Conservation (phyloP, 2,329 filamentous ascomycete species). For the Fusarium citri region DNA sequence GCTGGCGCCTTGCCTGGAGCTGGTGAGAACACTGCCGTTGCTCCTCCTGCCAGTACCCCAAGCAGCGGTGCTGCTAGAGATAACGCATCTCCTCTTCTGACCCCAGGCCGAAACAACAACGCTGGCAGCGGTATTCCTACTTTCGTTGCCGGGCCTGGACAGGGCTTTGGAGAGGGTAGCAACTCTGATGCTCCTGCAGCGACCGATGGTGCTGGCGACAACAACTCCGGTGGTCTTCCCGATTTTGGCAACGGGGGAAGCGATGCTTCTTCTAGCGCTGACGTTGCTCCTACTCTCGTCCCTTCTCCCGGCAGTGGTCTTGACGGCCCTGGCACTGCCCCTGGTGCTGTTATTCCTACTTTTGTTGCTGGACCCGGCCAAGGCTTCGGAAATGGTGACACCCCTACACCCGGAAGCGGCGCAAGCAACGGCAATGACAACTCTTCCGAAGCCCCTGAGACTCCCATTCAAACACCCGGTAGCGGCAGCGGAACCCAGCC, state of each 20-base stretch:
- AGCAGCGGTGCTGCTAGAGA: background rate
- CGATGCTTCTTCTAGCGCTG: slow-evolving; percentile 1
- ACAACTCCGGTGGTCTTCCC: background rate
- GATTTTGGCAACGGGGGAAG: slow-evolving; percentile 17
- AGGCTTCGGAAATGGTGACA: slow-evolving; percentile 11
- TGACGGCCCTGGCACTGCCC: slow-evolving; percentile 22
- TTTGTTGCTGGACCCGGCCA: slow-evolving; percentile 26
- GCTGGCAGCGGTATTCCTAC: slow-evolving; percentile 11
- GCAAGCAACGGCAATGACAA: slow-evolving; percentile 12
- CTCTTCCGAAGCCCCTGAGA: background rate
- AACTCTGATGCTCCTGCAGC: background rate
- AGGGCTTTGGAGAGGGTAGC: slow-evolving; percentile 16
- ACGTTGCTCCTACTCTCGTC: slow-evolving; percentile 25
- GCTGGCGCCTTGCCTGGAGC: slow-evolving; percentile 9
- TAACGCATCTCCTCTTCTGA: background rate
- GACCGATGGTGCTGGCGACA: background rate
- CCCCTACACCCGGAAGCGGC: slow-evolving; percentile 1
- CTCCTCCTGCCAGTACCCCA: slow-evolving; percentile 5
- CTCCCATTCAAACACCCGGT: slow-evolving; percentile 18
- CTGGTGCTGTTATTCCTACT: slow-evolving; percentile 10
- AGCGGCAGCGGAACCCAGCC: background rate
- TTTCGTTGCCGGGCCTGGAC: slow-evolving; percentile 19
- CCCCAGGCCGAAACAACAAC: slow-evolving; percentile 14
- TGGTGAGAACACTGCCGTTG: background rate
- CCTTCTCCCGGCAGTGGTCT: slow-evolving; percentile 26